Evolutionary conservation across 2,329 filamentous ascomycete genomes (phyloP).

Genomic region (Colletotrichum sojae): DNA sequence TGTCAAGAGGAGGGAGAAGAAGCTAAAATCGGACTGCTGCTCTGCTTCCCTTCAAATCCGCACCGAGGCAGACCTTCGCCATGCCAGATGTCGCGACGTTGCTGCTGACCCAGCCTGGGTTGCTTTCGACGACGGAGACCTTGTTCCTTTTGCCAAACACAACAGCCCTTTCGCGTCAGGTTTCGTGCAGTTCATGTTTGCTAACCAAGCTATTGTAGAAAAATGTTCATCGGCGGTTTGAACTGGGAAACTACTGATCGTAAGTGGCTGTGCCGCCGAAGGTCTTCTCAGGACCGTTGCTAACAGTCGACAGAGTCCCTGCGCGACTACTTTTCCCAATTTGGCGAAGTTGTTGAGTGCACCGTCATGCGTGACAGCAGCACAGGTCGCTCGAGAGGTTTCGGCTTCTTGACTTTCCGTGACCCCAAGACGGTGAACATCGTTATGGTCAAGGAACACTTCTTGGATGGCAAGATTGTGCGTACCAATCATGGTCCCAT

Average conservation of each 20-base stretch:
- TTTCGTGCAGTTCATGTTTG: not conserved
- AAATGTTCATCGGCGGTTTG: constrained; percentile 99
- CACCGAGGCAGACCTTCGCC: too few species aligned
- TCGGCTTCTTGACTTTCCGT: constrained; percentile 97
- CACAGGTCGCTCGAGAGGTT: constrained; percentile 93
- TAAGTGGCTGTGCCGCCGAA: constrained; percentile 64
- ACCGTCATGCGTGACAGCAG: constrained; percentile 99
- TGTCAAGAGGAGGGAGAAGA: too few species aligned
- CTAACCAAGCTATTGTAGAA: constrained; percentile 68
- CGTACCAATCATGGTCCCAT: constrained; percentile 53
- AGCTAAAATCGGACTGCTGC: too few species aligned
- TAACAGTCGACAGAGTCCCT: constrained; percentile 80
- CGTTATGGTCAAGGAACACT: constrained; percentile 99
- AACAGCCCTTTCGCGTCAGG: not conserved
- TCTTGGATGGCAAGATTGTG: constrained; percentile 98
- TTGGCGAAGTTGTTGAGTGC: constrained; percentile 96
- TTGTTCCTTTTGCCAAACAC: not conserved
- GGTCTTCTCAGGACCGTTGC: constrained; percentile 33
- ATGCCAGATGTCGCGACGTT: too few species aligned
- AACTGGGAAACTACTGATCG: constrained; percentile 99
- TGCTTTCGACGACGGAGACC: too few species aligned
- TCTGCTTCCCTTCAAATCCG: too few species aligned
- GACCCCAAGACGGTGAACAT: constrained; percentile 98
- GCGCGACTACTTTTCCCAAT: constrained; percentile 97
- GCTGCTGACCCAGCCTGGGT: too few species aligned